Percentiles rank a stretch among this genome's conserved stretches.
phyloP scores from a whole-genome alignment of 2,329 filamentous ascomycete species.

The Sclerotinia sclerotiorum region DNA sequence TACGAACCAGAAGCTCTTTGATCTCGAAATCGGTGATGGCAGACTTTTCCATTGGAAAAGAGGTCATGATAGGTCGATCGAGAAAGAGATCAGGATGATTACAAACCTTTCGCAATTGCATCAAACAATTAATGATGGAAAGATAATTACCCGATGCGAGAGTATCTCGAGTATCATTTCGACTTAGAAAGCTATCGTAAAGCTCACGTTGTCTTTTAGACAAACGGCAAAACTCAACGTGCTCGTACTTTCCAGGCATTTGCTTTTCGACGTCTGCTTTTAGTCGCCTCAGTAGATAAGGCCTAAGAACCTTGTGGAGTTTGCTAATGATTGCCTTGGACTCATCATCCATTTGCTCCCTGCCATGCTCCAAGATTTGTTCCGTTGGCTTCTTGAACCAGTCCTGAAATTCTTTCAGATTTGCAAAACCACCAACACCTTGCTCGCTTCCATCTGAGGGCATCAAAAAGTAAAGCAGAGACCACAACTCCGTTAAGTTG shows the following conservation, averaged over 20 bases:
- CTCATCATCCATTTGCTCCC: conserved; percentile 92
- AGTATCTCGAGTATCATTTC: conserved; percentile 84
- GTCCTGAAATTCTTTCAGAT: conserved; percentile 92
- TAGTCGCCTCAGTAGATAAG: conserved; percentile 84
- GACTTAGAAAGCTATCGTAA: conserved; percentile 93
- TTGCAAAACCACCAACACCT: conserved; percentile 85
- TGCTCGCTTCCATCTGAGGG: conserved; percentile 73
- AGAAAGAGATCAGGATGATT: conserved; percentile 98
- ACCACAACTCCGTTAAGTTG: conserved; percentile 96
- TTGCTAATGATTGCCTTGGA: conserved; percentile 89
- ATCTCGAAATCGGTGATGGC: conserved; percentile 71
- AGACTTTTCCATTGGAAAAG: conserved; percentile 85
- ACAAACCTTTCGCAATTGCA: conserved; percentile 97
- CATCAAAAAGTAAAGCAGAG: conserved; percentile 92
- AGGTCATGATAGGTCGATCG: conserved; percentile 93
- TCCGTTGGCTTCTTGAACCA: conserved; percentile 96
- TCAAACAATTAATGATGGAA: conserved; percentile 96
- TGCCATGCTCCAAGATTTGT: conserved; percentile 91
- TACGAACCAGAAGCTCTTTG: conserved; percentile 69
- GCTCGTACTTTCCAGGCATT: conserved; percentile 97
- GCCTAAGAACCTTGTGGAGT: conserved; percentile 88
- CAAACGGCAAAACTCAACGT: conserved; percentile 91
- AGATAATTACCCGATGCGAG: conserved; percentile 92
- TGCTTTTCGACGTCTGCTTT: conserved; percentile 99
- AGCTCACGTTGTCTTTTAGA: conserved; percentile 94